Conservation (phyloP, 73 alveolate species). For the Effrenium voratum region DNA sequence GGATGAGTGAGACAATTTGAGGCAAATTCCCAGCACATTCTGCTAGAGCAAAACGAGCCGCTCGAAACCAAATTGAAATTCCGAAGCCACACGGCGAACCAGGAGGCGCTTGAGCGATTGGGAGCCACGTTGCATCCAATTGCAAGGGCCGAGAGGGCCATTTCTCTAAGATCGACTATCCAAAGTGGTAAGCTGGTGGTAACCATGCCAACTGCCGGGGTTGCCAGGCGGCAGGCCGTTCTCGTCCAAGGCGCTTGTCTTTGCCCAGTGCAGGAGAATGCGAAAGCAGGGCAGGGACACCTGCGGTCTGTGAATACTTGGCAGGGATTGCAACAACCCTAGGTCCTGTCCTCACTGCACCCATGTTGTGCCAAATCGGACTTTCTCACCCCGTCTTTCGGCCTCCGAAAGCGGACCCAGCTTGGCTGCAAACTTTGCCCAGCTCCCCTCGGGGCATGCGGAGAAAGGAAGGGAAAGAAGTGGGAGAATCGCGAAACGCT, state of each 20-base stretch:
- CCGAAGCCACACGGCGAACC: no score
- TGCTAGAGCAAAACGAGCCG: no score
- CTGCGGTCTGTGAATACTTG: not conserved
- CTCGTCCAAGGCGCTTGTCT: slow-evolving; percentile 36
- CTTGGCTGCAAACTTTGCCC: slow-evolving; percentile 72
- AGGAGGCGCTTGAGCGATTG: no score
- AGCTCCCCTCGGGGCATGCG: slow-evolving; percentile 25
- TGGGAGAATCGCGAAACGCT: not conserved
- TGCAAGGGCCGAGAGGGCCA: no score
- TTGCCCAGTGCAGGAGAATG: slow-evolving; percentile 75
- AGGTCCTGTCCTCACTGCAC: not conserved
- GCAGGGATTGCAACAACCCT: not conserved
- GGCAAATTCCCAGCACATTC: no score
- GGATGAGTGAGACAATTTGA: no score
- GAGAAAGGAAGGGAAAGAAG: not conserved
- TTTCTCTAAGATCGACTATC: no score
- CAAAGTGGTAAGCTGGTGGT: no score
- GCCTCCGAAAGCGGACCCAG: slow-evolving; percentile 76
- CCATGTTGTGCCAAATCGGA: not conserved
- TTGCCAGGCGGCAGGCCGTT: no score
- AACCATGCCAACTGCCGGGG: no score
- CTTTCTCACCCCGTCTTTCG: not conserved
- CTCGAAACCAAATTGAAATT: no score
- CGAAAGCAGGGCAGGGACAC: slow-evolving; percentile 75
- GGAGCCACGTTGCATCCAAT: no score